Conservation (phyloP, 2,329 filamentous ascomycete species). For the Capronia americana region DNA sequence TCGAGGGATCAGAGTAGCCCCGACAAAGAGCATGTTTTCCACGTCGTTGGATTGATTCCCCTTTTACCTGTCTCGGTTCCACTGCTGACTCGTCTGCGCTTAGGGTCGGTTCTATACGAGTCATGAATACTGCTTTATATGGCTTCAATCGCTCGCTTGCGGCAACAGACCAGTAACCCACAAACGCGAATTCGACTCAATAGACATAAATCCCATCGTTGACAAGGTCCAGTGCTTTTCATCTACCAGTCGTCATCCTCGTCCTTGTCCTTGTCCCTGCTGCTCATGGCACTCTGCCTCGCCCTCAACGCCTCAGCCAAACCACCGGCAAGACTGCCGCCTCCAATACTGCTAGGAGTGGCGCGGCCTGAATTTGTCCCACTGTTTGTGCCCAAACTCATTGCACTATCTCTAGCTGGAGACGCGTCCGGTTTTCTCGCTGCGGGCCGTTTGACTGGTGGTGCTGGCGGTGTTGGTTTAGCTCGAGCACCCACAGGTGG, state of each 20-base stretch:
- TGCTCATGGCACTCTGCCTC: slow-evolving; percentile 76
- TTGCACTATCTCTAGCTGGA: slow-evolving; percentile 68
- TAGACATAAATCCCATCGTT: neutral
- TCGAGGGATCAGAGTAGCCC: too few species aligned
- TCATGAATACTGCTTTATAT: too few species aligned
- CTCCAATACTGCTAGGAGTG: slow-evolving; percentile 66
- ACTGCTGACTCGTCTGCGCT: too few species aligned
- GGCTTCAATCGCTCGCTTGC: too few species aligned
- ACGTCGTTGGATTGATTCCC: too few species aligned
- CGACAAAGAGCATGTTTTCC: too few species aligned
- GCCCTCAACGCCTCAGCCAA: slow-evolving; percentile 79
- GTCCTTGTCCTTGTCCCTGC: slow-evolving; percentile 60
- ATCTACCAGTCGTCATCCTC: slow-evolving; percentile 72
- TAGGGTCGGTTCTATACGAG: too few species aligned
- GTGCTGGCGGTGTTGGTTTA: slow-evolving; percentile 74
- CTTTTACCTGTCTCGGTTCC: too few species aligned
- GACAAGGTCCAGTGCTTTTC: neutral
- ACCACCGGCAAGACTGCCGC: slow-evolving; percentile 71
- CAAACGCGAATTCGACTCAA: too few species aligned
- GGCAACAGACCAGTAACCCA: too few species aligned
- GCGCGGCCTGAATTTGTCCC: slow-evolving; percentile 70
- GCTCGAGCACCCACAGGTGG: slow-evolving; percentile 19
- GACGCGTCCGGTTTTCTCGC: slow-evolving; percentile 71
- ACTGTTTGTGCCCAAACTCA: slow-evolving; percentile 56
- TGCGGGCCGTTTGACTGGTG: slow-evolving; percentile 79